Evolutionary conservation across 208 protist genomes (phyloP), one percentile per base, ranked within the genome.

Genomic region (Crithidia brevicula): DNA sequence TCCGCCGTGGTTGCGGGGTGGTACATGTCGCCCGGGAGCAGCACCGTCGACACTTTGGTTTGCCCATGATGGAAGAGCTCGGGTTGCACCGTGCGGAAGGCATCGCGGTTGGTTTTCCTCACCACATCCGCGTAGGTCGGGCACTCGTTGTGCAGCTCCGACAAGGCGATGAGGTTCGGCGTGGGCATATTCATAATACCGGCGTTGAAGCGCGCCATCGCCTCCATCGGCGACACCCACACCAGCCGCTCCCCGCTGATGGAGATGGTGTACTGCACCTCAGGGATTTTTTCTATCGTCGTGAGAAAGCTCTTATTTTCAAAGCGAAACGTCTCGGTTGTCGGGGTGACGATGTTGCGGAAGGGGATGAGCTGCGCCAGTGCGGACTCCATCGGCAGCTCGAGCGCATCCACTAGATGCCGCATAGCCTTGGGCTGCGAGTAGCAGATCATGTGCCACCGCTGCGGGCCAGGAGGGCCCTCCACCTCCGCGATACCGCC

Each of bases 121-220:
- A 66, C n/a, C 22, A 93, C 83, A 71, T 93, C 85, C 4, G 58
- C 85, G 73, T 83, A 96, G n/a, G 79, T 89, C 1, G 87, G 91
- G 57, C 77, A 93, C 73, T 86, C 85, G 49, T 96, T 96, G 64
- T 86, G 79, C 28, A 96, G 77, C 72, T 96, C 88, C n/a, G 83
- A 89, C 28, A 96, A 36, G 9, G 78, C 60, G 66, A 96, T 92
- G 22, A 93, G n/a, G 80, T 86, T 94, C 20, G 91, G 83, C 8
- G 91, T 94, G 13, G 91, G 91, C 88, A 94, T 94, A 66, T 93
- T 93, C 86, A 96, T 93, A 49, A 96, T 91, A 33, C 91, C 91
- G 34, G 91, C 85, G 71, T 96, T 94, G 58, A 92, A 94, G 38
- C 91, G 86, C n/a, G 91, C 91, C 36, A 96, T 83, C 43, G 88